Conservation (phyloP, 2,329 filamentous ascomycete species). For the Rhynchosporium graminicola region DNA sequence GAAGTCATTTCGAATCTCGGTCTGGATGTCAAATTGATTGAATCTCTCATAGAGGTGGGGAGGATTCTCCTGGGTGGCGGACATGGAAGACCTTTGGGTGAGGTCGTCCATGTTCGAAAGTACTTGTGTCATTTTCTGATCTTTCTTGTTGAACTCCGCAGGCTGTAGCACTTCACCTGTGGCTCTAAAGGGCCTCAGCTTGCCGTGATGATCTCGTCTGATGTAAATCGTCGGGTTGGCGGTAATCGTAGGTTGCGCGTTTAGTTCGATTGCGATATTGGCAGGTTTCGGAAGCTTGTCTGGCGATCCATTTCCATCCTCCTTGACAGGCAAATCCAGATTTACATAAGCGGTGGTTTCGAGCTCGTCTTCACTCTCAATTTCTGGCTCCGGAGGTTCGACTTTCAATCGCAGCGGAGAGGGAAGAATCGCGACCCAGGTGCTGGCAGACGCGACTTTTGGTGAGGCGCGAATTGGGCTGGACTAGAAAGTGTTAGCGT, state of each 20-base stretch:
- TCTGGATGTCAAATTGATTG: constrained; percentile 26
- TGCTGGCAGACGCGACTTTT: constrained; percentile 18
- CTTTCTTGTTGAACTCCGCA: constrained; percentile 6
- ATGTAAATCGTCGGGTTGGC: neutral
- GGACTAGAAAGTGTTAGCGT: constrained; percentile 17
- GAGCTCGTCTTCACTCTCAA: constrained; percentile 1
- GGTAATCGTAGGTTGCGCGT: neutral
- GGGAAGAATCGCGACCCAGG: neutral
- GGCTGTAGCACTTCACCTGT: constrained; percentile 1
- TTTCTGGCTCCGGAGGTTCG: neutral
- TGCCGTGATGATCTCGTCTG: constrained; percentile 14
- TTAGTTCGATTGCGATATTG: neutral
- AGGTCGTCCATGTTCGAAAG: constrained; percentile 22
- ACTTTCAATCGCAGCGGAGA: neutral
- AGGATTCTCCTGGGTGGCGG: constrained; percentile 37
- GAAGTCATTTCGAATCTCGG: constrained; percentile 6
- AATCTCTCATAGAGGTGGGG: constrained; percentile 35
- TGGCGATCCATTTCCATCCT: neutral
- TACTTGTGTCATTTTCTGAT: neutral
- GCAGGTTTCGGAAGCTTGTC: neutral
- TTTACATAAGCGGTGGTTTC: neutral
- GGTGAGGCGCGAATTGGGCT: constrained; percentile 4
- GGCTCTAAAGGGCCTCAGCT: constrained; percentile 11
- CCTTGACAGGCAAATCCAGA: neutral
- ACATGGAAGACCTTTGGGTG: constrained; percentile 36